Evolutionary conservation across 306 rosid species (phyloP), one percentile per base, ranked within the genome.

Genomic region (Trifolium dubium): DNA sequence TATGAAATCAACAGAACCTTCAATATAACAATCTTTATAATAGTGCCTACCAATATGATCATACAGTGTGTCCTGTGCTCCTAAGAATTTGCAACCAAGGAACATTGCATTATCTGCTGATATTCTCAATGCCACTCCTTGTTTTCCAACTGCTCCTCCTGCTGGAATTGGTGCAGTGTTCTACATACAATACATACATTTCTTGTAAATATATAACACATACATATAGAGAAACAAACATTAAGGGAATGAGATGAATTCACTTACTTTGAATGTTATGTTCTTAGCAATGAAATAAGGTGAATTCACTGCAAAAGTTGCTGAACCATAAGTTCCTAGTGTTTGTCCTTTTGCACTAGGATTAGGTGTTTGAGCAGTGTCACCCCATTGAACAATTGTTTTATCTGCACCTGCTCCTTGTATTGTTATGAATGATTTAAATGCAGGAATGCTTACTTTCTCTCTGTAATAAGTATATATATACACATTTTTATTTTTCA

Each of bases 331-430:
- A 12, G 99, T 95, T 60, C 99, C 98, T 77, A 92, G 56, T 8
- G 88, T 86, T 44, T 76, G 89, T 17, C 96, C 93, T 72, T 59
- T 86, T 11, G 88, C 79, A 7, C 88, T 95, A 3, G 73, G 96
- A 39, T 92, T 92, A 5, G 73, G 96, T 29, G 96, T 92, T 82
- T 88, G 77, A 72, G 99, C 99, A 4, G 97, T 95, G 89, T 95
- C 99, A 69, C 99, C 99, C 98, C 98, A 95, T 80, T 95, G 96
- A 78, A 95, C 92, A 2, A 95, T 90, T 10, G 99, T 95, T 10
- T 81, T 88, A 29, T 90, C 99, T 39, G 99, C 97, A 0, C 99
- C 99, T 55, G 89, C 96, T 84, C 99, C 99, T 85, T 95, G 75
- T 75, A 95, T 86, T 39, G 96, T 92, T 87, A 95, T 88, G 87